Conservation (phyloP, 2,329 filamentous ascomycete genomes). For the Rhynchosporium agropyri region DNA sequence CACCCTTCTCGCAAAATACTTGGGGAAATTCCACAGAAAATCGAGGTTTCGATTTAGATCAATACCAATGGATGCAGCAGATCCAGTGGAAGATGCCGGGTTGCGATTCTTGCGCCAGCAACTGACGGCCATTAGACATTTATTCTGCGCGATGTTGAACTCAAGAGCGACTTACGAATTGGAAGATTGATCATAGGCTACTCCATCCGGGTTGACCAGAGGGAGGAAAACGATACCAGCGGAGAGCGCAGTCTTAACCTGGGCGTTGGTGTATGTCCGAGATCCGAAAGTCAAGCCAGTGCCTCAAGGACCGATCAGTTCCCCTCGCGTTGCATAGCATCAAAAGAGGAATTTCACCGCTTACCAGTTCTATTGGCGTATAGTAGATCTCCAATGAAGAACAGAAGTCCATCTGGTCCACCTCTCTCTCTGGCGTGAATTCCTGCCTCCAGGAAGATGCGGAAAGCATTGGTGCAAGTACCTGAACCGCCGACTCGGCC, state of each 20-base stretch:
- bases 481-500: slow-evolving; percentile 49
- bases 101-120: slow-evolving; percentile 63
- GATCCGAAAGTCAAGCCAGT: slow-evolving; percentile 55
- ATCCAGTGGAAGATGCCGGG: slow-evolving; percentile 42
- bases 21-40: slow-evolving; percentile 57
- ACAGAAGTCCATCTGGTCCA: slow-evolving; percentile 57
- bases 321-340: too few species aligned
- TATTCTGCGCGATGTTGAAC: too few species aligned
- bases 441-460: slow-evolving; percentile 51
- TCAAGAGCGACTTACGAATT: slow-evolving; percentile 30
- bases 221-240: slow-evolving; percentile 57
- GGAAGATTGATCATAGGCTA: slow-evolving; percentile 52
- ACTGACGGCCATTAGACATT: slow-evolving; percentile 22
- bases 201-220: slow-evolving; percentile 57
- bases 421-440: slow-evolving; percentile 62
- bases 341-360: too few species aligned
- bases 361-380: slow-evolving; percentile 51
- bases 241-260: slow-evolving; percentile 55
- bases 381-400: slow-evolving; percentile 60
- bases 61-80: slow-evolving; percentile 46
- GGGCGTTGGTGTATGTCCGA: slow-evolving; percentile 53
- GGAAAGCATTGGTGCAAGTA: slow-evolving; percentile 48
- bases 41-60: slow-evolving; percentile 62
- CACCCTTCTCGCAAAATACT: slow-evolving; percentile 47
- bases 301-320: too few species aligned